phyloP scores from a whole-genome alignment of 768 basidiomycete genomes.

The Lactarius sp. region DNA sequence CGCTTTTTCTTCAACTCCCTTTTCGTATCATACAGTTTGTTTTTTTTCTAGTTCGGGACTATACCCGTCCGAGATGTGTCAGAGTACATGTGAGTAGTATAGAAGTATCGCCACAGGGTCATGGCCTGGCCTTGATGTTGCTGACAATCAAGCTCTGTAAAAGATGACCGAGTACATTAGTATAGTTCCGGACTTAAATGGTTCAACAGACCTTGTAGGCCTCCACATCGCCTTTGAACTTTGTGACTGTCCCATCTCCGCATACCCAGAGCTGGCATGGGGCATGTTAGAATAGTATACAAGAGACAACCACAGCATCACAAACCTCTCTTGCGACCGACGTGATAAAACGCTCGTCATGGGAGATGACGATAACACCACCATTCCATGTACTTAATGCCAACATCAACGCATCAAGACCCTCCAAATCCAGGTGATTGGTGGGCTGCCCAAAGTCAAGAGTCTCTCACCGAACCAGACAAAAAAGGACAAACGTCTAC shows the following conservation, averaged over 20 bases:
- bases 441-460: slow-evolving; percentile 55
- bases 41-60: neutral
- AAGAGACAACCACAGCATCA: neutral
- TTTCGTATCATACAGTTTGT: no score
- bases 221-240: slow-evolving; percentile 87
- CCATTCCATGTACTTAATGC: slow-evolving; percentile 81
- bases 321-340: slow-evolving; percentile 78
- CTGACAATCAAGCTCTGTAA: slow-evolving; percentile 28
- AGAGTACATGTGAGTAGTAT: no score
- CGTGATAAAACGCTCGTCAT: slow-evolving; percentile 95
- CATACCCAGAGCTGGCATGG: slow-evolving; percentile 82
- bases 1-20: no score
- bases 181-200: neutral
- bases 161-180: neutral
- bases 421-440: slow-evolving; percentile 96
- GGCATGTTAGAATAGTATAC: slow-evolving; percentile 19
- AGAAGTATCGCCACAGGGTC: no score
- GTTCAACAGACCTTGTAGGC: slow-evolving; percentile 69
- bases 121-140: slow-evolving; percentile 17
- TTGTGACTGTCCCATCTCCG: slow-evolving; percentile 70
- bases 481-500: slow-evolving; percentile 19
- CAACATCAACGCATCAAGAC: slow-evolving; percentile 90
- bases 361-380: slow-evolving; percentile 88
- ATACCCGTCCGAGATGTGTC: slow-evolving; percentile 10
- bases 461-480: slow-evolving; percentile 4